phyloP scores from a whole-genome alignment of 2,329 filamentous ascomycete species.

The Tolypocladium paradoxum region DNA sequence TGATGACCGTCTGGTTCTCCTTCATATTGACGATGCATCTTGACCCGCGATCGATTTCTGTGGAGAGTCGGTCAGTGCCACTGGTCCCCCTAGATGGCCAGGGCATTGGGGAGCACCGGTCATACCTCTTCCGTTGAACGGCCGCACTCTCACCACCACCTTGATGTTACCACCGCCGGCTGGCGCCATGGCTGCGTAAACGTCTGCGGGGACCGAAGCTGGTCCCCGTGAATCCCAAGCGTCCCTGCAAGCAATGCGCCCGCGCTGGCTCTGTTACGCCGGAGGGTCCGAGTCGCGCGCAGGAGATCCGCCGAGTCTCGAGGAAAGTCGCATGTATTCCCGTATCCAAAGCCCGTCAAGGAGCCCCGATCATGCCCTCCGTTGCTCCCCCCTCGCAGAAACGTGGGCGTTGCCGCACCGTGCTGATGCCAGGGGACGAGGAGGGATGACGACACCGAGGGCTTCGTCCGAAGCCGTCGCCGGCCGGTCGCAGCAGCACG shows the following conservation, averaged over 20 bases:
- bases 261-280: constrained; percentile 5
- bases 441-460: constrained; percentile 2
- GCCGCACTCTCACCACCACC: constrained; percentile 93
- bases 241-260: constrained; percentile 17
- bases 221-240: constrained; percentile 20
- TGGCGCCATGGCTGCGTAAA: constrained; percentile 25
- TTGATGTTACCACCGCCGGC: constrained; percentile 93
- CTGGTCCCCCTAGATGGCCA: background rate
- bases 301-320: background rate
- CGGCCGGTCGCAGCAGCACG: background rate
- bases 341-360: constrained; percentile 4
- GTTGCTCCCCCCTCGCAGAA: background rate
- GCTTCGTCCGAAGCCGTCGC: background rate
- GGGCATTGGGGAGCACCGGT: background rate
- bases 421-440: background rate
- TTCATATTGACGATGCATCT: constrained; percentile 98
- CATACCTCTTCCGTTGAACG: constrained; percentile 88
- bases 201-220: constrained; percentile 22
- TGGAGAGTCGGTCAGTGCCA: constrained; percentile 7
- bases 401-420: background rate
- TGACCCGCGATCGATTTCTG: constrained; percentile 82
- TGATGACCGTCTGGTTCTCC: constrained; percentile 78
- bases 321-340: constrained; percentile 1
- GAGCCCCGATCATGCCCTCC: constrained; percentile 7
- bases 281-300: background rate